A percentile compares a stretch with the other conserved stretches of the same genome.
Conservation (phyloP, 352 stramenopile species). For the Pythium chondricola region DNA sequence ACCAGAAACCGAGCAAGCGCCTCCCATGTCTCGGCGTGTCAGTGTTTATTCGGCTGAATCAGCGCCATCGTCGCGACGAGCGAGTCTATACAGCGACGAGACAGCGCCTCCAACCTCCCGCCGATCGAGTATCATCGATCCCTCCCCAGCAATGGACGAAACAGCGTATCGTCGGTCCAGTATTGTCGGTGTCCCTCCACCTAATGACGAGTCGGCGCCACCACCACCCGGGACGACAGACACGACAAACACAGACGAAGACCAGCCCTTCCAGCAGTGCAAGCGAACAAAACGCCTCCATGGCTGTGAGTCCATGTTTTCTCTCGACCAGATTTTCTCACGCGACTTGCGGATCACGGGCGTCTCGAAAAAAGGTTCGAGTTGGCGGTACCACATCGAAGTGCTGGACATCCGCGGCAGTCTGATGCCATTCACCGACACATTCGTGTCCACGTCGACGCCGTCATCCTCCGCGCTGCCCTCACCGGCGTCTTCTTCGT, state of each 20-base stretch:
- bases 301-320: slow-evolving; percentile 21
- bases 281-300: slow-evolving; percentile 13
- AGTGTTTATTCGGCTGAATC: neutral
- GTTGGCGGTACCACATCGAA: slow-evolving; percentile 79
- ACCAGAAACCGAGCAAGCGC: neutral
- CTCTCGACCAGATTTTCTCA: slow-evolving; percentile 21
- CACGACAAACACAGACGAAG: neutral
- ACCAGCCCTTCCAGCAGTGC: neutral
- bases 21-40: neutral
- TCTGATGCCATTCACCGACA: slow-evolving; percentile 14
- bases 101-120: neutral
- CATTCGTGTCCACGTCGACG: slow-evolving; percentile 2
- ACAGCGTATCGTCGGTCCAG: slow-evolving; percentile 1
- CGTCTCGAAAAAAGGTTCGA: slow-evolving; percentile 52
- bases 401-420: slow-evolving; percentile 57
- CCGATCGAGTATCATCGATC: neutral
- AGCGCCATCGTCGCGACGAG: neutral
- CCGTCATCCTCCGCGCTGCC: slow-evolving; percentile 8
- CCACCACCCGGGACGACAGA: too few relatives aligned
- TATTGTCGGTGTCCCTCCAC: neutral
- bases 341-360: slow-evolving; percentile 70
- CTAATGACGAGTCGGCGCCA: neutral
- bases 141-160: too few relatives aligned
- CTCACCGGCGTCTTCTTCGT: slow-evolving; percentile 9
- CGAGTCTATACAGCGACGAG: neutral